Conservation (phyloP, 2,329 filamentous ascomycete species). For the Chlorencoelia australis region DNA sequence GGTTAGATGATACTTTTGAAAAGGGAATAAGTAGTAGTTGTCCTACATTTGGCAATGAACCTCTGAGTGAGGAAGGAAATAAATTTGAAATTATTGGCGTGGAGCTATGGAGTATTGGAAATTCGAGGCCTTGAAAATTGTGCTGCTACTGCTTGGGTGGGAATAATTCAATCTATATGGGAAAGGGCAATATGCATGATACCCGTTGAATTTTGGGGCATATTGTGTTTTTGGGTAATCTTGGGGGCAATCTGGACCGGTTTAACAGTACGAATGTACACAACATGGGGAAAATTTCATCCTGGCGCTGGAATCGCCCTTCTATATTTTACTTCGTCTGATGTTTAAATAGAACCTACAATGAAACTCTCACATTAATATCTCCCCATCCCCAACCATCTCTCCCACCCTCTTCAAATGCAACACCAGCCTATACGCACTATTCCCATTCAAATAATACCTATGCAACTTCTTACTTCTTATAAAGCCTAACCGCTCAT, state of each 20-base stretch:
- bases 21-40: conserved; percentile 75
- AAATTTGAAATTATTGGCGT: conserved; percentile 89
- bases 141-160: no score
- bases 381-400: conserved; percentile 16
- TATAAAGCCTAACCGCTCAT: conserved; percentile 85
- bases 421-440: conserved; percentile 79
- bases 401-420: conserved; percentile 30
- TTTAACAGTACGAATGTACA: no score
- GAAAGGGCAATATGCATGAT: no score
- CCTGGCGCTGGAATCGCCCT: no score
- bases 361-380: background rate
- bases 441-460: conserved; percentile 95
- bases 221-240: no score
- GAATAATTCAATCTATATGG: no score
- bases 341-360: no score
- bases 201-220: no score
- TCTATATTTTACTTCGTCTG: no score
- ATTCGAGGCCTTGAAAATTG: no score
- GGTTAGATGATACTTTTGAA: conserved; percentile 80
- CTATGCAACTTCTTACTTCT: conserved; percentile 86
- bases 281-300: no score
- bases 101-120: conserved; percentile 89
- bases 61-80: conserved; percentile 80
- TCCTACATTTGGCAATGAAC: conserved; percentile 91
- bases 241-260: no score